Percentiles rank a stretch among this genome's conserved stretches.
Evolutionary conservation across 2,329 filamentous ascomycete genomes (phyloP).

Genomic region (Colletotrichum liaoningense): DNA sequence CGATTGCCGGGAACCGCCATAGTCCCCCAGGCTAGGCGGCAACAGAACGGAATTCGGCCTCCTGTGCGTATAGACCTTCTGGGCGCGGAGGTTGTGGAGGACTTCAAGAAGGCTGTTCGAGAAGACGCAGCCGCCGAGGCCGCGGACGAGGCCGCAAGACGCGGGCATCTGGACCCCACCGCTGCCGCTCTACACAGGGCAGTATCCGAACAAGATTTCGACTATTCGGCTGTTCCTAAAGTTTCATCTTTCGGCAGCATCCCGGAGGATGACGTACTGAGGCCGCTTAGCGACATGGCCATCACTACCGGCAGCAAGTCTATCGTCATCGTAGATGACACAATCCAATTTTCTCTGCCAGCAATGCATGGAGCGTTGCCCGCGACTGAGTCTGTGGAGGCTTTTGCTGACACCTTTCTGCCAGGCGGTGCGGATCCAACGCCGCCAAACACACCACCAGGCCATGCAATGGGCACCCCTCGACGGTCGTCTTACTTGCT

Average conservation of each 20-base stretch:
- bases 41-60: conserved; percentile 56
- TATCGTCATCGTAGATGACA: conserved; percentile 86
- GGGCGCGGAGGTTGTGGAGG: conserved; percentile 81
- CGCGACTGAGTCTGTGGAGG: conserved; percentile 60
- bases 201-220: conserved; percentile 43
- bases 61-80: conserved; percentile 83
- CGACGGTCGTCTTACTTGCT: conserved; percentile 67
- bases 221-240: conserved; percentile 58
- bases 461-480: conserved; percentile 56
- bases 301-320: conserved; percentile 88
- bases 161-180: conserved; percentile 13
- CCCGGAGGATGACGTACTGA: conserved; percentile 44
- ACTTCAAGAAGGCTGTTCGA: conserved; percentile 80
- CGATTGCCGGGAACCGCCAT: conserved; percentile 69
- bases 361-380: conserved; percentile 63
- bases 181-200: conserved; percentile 25
- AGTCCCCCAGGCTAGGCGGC: conserved; percentile 65
- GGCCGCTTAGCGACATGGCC: conserved; percentile 64
- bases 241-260: conserved; percentile 54
- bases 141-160: conserved; percentile 37
- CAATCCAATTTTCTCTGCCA: conserved; percentile 60
- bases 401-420: conserved; percentile 64
- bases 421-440: conserved; percentile 64
- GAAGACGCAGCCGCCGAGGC: conserved; percentile 67
- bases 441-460: conserved; percentile 71